Conservation (phyloP, 306 rosid species). For the Quillaja saponaria region DNA sequence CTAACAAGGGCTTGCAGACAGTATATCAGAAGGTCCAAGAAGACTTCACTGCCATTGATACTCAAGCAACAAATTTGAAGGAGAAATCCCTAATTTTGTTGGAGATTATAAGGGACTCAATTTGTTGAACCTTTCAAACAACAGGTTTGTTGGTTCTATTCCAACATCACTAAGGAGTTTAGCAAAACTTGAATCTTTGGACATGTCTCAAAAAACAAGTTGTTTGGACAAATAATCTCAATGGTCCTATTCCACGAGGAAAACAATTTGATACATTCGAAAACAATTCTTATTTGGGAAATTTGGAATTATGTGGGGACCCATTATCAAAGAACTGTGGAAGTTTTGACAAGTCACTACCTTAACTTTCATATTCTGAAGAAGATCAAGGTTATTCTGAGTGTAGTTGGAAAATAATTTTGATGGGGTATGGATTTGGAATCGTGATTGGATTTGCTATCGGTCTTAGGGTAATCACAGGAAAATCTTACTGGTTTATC, state of each 20-base stretch:
- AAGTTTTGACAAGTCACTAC: neutral
- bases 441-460: constrained; percentile 19
- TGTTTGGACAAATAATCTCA: constrained; percentile 27
- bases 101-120: constrained; percentile 22
- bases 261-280: constrained; percentile 26
- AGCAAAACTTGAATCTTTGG: constrained; percentile 28
- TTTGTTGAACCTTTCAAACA: constrained; percentile 30
- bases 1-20: constrained; percentile 22
- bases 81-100: constrained; percentile 16
- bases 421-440: constrained; percentile 35
- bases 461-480: too few relatives aligned
- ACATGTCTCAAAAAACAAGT: constrained; percentile 28
- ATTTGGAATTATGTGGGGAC: constrained; percentile 29
- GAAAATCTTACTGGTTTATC: too few relatives aligned
- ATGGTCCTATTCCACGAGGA: constrained; percentile 30
- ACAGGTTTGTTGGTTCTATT: constrained; percentile 27
- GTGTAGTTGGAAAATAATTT: constrained; percentile 1
- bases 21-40: constrained; percentile 7
- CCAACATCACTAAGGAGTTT: constrained; percentile 35
- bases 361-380: neutral
- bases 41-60: constrained; percentile 25
- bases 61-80: constrained; percentile 34
- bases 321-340: constrained; percentile 24
- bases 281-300: constrained; percentile 23
- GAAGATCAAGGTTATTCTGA: constrained; percentile 6